These are phyloP conservation scores for Penicillium brevicompactum DNA, from an alignment of 2,329 filamentous ascomycete species.

Conservation along the genomic window DNA sequence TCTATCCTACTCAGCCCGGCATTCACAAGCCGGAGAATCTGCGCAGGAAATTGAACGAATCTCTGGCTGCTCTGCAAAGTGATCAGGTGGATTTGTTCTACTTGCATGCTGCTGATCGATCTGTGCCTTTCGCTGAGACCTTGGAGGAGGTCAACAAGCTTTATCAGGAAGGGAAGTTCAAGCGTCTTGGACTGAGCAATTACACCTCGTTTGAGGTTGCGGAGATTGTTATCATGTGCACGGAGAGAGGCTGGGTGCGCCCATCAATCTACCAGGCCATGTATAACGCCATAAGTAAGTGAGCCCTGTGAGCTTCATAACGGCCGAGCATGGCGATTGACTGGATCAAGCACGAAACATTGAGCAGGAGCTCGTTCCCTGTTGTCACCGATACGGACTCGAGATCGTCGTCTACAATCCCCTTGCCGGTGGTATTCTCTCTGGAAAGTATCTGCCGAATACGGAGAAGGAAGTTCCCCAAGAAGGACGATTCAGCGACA, in stretches of 20 bases:
- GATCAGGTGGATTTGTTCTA: slow-evolving; percentile 48
- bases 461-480: neutral
- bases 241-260: slow-evolving; percentile 29
- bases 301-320: slow-evolving; percentile 26
- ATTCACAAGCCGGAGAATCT: slow-evolving; percentile 36
- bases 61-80: slow-evolving; percentile 42
- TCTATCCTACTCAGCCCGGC: slow-evolving; percentile 35
- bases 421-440: slow-evolving; percentile 50
- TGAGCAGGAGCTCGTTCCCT: slow-evolving; percentile 46
- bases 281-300: slow-evolving; percentile 29
- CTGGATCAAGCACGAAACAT: slow-evolving; percentile 30
- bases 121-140: slow-evolving; percentile 15
- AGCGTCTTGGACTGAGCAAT: slow-evolving; percentile 38
- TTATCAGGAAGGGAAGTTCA: slow-evolving; percentile 36
- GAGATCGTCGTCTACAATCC: slow-evolving; percentile 46
- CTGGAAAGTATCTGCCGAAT: slow-evolving; percentile 35
- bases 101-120: slow-evolving; percentile 7
- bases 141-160: slow-evolving; percentile 33
- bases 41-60: slow-evolving; percentile 34
- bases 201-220: slow-evolving; percentile 31
- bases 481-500: neutral
- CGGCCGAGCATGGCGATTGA: neutral
- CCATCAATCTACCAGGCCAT: slow-evolving; percentile 39
- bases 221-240: slow-evolving; percentile 32
- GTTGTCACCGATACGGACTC: slow-evolving; percentile 46